Evolutionary conservation across 495 filamentous ascomycete genomes (phyloP), one percentile per base, ranked within the genome.

Genomic region (Bombardia bombarda): DNA sequence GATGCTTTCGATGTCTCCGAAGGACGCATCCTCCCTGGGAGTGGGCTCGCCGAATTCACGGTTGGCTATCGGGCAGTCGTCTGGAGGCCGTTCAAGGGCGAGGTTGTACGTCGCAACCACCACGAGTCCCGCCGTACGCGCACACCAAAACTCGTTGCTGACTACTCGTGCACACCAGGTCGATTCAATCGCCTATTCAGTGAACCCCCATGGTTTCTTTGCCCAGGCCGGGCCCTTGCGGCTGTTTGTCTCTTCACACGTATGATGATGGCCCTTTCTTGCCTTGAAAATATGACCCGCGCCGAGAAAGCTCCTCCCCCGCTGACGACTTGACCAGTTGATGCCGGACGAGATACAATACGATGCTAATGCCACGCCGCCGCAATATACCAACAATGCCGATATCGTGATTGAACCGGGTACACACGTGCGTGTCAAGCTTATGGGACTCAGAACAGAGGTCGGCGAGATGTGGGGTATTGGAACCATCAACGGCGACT

Each of bases 71-170:
- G 88, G 38, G 92, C 92, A 26, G 87, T 99, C 32, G 90, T 99
- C 35, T 99, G 90, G 89, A 76, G 87, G 54, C 92, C 92, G 8
- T 99, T 96, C 73, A 86, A 87, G 56, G 88, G 89, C 46, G 92
- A 99, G 72, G 90, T 89, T 47, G 92, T 95, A 75, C 59, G 84
- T 69, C 43, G 13, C 38, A 3, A 31, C 36, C 36, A 1, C 8
- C 36, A 1, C 8, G 23, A 21, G 0, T 14, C 30, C 4, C 12
- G 24, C 23, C 31, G 8, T 46, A 13, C 31, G 41, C 19, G 33
- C n/a, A 18, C 18, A 26, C 43, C n/a, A n/a, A n/a, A n/a, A n/a
- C 38, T 32, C 31, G 33, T 24, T 34, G 20, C 23, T 20, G 17
- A 9, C 25, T 31, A 22, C 45, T 45, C 34, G 45, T 51, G 50